Conservation (phyloP, 306 rosid genomes). For the Begonia loranthoides region DNA sequence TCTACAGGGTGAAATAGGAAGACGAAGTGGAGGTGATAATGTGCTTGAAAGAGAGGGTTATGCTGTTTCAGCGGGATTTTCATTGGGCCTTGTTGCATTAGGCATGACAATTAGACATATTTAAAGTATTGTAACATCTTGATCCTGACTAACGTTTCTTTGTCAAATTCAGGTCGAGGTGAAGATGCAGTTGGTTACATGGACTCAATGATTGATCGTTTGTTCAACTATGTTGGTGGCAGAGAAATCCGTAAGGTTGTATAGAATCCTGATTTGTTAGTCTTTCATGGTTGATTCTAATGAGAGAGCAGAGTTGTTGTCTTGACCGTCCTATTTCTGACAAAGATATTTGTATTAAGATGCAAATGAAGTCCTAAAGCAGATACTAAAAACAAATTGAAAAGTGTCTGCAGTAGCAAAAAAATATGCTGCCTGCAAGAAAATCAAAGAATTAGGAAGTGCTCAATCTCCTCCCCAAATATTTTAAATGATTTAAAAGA, state of each 20-base stretch:
- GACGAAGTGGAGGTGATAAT: slow-evolving; percentile 91
- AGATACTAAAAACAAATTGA: too few species aligned
- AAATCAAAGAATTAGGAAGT: too few species aligned
- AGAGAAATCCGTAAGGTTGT: slow-evolving; percentile 52
- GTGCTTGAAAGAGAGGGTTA: slow-evolving; percentile 98
- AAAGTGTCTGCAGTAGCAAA: too few species aligned
- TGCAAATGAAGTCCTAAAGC: too few species aligned
- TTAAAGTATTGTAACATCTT: slow-evolving; percentile 12
- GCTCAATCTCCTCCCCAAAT: too few species aligned
- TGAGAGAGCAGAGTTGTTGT: neutral
- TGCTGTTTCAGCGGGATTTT: slow-evolving; percentile 97
- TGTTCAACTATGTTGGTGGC: slow-evolving; percentile 76
- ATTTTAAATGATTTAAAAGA: too few species aligned
- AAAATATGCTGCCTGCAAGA: too few species aligned
- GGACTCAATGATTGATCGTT: slow-evolving; percentile 63
- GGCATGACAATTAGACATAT: slow-evolving; percentile 33
- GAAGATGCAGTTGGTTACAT: slow-evolving; percentile 72
- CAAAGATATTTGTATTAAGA: too few species aligned
- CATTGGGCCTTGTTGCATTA: slow-evolving; percentile 85
- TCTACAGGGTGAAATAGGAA: slow-evolving; percentile 80
- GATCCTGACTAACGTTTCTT: slow-evolving; percentile 19
- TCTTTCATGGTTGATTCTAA: slow-evolving; percentile 8
- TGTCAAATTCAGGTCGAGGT: slow-evolving; percentile 71
- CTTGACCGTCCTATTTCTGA: too few species aligned
- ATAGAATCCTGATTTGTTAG: slow-evolving; percentile 12